Conservation (phyloP, 306 rosid species). For the Senna tora region DNA sequence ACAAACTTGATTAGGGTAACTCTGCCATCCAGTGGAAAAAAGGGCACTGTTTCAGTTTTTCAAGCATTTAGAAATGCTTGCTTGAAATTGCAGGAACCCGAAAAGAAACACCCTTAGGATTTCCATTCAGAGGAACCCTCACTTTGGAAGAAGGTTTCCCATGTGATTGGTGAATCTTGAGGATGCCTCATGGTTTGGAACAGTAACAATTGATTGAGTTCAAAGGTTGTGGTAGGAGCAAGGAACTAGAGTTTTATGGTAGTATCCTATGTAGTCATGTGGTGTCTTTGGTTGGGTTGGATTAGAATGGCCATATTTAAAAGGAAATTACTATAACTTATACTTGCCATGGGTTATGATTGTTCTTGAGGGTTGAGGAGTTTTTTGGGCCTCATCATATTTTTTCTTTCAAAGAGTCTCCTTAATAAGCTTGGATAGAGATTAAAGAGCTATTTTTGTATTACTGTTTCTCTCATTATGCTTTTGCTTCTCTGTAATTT, state of each 20-base stretch:
- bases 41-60: not conserved
- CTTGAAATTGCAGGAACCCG: not conserved
- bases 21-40: too few species aligned
- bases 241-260: not conserved
- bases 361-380: not conserved
- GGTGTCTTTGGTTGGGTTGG: not conserved
- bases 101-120: not conserved
- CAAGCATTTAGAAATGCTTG: not conserved
- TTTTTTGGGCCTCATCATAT: not conserved
- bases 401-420: not conserved
- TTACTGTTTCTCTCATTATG: not conserved
- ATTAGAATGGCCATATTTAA: not conserved
- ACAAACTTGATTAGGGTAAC: not conserved
- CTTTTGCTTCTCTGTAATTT: not conserved
- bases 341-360: not conserved
- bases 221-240: not conserved
- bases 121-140: not conserved
- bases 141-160: not conserved
- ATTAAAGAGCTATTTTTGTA: not conserved
- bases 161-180: not conserved
- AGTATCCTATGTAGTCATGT: not conserved
- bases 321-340: not conserved
- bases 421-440: not conserved
- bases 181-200: not conserved
- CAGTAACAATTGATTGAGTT: not conserved